These are phyloP conservation scores for Aspergillus hiratsukae DNA, from an alignment of 2,329 filamentous ascomycete species.

Conservation along the genomic window DNA sequence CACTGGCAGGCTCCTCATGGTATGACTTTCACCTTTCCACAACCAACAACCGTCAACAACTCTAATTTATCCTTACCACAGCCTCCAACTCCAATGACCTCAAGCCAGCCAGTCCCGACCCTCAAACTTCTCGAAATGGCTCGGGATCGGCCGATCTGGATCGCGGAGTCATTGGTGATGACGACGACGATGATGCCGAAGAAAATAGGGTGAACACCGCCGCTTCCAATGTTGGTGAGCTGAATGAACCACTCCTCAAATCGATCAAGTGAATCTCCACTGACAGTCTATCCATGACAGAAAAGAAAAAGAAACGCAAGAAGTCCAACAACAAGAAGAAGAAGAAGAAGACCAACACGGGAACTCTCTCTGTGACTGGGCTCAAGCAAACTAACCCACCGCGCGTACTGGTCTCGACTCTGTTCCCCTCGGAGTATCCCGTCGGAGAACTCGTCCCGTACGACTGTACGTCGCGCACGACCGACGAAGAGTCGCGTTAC, in stretches of 20 bases:
- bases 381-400: conserved; percentile 44
- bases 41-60: background rate
- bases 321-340: conserved; percentile 16
- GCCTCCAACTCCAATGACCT: conserved; percentile 1
- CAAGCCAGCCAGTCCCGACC: conserved; percentile 3
- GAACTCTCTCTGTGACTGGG: background rate
- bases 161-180: conserved; percentile 6
- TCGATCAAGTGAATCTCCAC: background rate
- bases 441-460: conserved; percentile 40
- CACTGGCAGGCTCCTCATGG: conserved; percentile 3
- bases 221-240: background rate
- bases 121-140: background rate
- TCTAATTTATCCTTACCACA: background rate
- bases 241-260: background rate
- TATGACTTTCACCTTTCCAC: background rate
- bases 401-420: conserved; percentile 41
- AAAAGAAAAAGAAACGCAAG: conserved; percentile 34
- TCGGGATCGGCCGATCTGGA: conserved; percentile 4
- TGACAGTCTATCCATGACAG: background rate
- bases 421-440: conserved; percentile 46
- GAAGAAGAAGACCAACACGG: conserved; percentile 8
- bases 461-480: conserved; percentile 45
- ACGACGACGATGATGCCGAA: conserved; percentile 11
- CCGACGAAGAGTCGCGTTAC: conserved; percentile 45
- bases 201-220: background rate